Percentiles rank a stretch among this genome's conserved stretches.
phyloP scores from a whole-genome alignment of 1,139 yeast species.

The Hanseniaspora sp. region DNA sequence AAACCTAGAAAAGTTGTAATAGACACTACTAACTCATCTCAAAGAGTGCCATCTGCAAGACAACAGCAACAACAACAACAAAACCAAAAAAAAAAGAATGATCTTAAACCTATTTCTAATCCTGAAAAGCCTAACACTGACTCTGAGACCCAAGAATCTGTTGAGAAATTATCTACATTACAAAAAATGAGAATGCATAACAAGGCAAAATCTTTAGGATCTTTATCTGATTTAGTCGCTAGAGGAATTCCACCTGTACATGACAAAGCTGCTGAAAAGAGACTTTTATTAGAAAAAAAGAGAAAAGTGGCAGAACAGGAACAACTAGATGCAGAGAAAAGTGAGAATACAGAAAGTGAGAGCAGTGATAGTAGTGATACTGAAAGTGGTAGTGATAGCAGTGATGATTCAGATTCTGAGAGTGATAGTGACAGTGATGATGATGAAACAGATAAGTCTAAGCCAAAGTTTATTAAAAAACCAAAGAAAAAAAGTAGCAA shows the following conservation, averaged over 20 bases:
- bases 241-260: conserved; percentile 56
- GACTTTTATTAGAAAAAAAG: conserved; percentile 10
- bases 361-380: conserved; percentile 17
- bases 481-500: conserved; percentile 33
- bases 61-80: neutral
- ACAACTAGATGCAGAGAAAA: conserved; percentile 3
- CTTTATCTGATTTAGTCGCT: conserved; percentile 46
- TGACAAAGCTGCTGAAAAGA: conserved; percentile 30
- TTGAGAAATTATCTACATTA: conserved; percentile 15
- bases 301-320: conserved; percentile 9
- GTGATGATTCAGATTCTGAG: conserved; percentile 23
- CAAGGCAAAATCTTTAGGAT: conserved; percentile 36
- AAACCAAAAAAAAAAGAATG: neutral
- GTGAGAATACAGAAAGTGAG: conserved; percentile 8
- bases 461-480: conserved; percentile 32
- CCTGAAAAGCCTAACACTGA: neutral
- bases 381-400: conserved; percentile 19
- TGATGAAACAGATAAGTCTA: conserved; percentile 27
- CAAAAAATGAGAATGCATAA: conserved; percentile 18
- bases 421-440: conserved; percentile 25
- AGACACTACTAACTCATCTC: conserved; percentile 1
- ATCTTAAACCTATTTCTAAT: neutral
- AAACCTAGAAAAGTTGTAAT: conserved; percentile 6
- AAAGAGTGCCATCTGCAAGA: conserved; percentile 11
- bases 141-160: neutral